Evolutionary conservation across 176 grass and related monocot species (phyloP), one percentile per base, ranked within the genome.

Genomic region (Musa itinerans): DNA sequence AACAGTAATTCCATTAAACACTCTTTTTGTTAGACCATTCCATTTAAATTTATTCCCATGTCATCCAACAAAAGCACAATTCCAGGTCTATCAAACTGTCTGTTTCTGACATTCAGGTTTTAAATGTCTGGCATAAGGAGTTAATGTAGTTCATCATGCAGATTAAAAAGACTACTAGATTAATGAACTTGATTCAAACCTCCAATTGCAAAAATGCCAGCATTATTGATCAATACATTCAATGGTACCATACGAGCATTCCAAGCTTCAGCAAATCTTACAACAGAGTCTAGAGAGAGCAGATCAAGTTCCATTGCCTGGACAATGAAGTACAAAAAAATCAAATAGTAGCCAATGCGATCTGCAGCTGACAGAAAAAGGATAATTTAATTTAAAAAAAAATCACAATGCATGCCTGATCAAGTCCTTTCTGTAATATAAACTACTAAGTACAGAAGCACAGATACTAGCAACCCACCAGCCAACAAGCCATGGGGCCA

Each of bases 281-380:
- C 95, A 54, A 99, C 89, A 0, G 95, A 99, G 52, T 92, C 78
- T 2, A 99, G 88, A n/a, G 88, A 94, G 68, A 94, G 74, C 21
- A 94, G 85, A 80, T 99, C 90, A 74, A 99, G 88, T 81, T 99
- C 95, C 95, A 99, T 99, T 49, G 91, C 95, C 95, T 99, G 22
- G 53, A 51, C 14, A 25, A 20, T n/a, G 23, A 50, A n/a, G 50
- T 26, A 65, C 24, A 26, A 25, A 65, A 65, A 26, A 65, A 24
- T 64, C 21, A 65, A 26, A 65, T 27, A 24, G 23, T 2, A 65
- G 5, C 2, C 11, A 26, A 65, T 65, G 10, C 5, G 1, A 51
- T 70, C 21, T 68, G 54, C 53, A 75, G 25, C 2, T 29, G 16
- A 70, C 11, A 70, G 34, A 70, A 50, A 43, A 70, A 50, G 43